Conservation (phyloP, 306 rosid genomes). For the Citrullus amarus region DNA sequence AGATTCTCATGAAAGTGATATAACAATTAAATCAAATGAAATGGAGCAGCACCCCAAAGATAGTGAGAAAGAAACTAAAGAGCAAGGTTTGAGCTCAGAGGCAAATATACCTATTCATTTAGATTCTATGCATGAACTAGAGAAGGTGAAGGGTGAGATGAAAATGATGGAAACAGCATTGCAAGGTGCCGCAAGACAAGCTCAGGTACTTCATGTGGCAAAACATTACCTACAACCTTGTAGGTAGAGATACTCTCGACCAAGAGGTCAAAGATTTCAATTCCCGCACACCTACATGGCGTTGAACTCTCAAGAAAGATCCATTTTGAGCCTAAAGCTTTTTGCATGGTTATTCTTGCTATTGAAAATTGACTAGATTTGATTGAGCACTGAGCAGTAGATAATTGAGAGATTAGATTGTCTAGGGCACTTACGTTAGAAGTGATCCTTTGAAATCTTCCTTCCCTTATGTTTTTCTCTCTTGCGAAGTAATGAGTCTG, state of each 20-base stretch:
- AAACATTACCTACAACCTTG: slow-evolving; percentile 7
- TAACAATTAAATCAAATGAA: slow-evolving; percentile 23
- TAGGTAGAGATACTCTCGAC: neutral
- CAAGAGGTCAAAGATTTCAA: neutral
- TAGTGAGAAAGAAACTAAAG: slow-evolving; percentile 29
- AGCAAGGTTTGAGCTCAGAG: slow-evolving; percentile 31
- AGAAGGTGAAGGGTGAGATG: slow-evolving; percentile 67
- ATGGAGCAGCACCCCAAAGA: slow-evolving; percentile 22
- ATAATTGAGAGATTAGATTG: neutral
- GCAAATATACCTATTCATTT: slow-evolving; percentile 25
- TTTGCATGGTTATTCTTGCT: neutral
- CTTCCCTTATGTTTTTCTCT: neutral
- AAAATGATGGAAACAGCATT: slow-evolving; percentile 95
- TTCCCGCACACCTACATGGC: neutral
- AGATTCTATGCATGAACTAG: slow-evolving; percentile 47
- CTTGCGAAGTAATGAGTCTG: neutral
- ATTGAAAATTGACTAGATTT: neutral
- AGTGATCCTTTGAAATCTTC: neutral
- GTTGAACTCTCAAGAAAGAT: neutral
- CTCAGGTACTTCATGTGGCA: slow-evolving; percentile 59
- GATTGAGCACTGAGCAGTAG: neutral
- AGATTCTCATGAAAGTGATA: slow-evolving; percentile 31
- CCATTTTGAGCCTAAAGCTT: neutral
- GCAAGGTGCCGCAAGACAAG: slow-evolving; percentile 98
- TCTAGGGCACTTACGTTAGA: neutral